phyloP scores from a whole-genome alignment of 148 eudicot genomes.

The Nepenthes gracilis region DNA sequence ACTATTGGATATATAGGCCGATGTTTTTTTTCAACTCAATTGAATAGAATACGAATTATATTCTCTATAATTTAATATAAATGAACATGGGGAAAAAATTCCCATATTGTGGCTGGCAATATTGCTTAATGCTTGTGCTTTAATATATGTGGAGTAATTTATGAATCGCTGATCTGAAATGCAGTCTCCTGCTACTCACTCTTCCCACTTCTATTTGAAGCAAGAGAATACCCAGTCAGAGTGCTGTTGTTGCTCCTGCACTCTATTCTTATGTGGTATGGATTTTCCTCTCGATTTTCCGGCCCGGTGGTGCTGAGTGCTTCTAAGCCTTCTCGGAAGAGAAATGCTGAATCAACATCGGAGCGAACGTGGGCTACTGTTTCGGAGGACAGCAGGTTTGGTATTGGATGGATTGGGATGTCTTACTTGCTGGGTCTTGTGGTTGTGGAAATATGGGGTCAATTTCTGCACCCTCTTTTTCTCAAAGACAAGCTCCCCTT shows the following conservation, averaged over 20 bases:
- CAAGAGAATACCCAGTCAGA: conserved; percentile 87
- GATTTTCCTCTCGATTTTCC: conserved; percentile 49
- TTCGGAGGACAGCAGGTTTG: conserved; percentile 14
- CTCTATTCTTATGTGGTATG: conserved; percentile 43
- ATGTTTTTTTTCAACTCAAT: too few species aligned
- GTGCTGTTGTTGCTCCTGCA: conserved; percentile 50
- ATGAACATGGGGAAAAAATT: too few species aligned
- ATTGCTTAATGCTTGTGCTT: background rate
- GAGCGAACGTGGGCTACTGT: conserved; percentile 8
- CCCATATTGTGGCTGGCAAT: too few species aligned
- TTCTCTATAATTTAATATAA: too few species aligned
- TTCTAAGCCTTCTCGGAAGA: conserved; percentile 11
- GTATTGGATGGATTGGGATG: conserved; percentile 44
- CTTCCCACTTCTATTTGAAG: conserved; percentile 85
- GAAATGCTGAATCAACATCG: conserved; percentile 4
- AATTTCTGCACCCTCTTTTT: conserved; percentile 58
- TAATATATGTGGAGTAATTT: background rate
- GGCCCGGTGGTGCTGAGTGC: conserved; percentile 9
- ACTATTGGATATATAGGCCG: too few species aligned
- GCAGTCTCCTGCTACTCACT: conserved; percentile 90
- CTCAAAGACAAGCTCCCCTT: conserved; percentile 61
- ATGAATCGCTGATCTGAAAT: background rate
- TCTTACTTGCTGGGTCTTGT: conserved; percentile 59
- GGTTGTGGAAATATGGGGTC: conserved; percentile 72
- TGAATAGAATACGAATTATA: too few species aligned